These are phyloP conservation scores for Vitis hybrid DNA, from an alignment of 177 flowering plant genomes.

Conservation along the genomic window DNA sequence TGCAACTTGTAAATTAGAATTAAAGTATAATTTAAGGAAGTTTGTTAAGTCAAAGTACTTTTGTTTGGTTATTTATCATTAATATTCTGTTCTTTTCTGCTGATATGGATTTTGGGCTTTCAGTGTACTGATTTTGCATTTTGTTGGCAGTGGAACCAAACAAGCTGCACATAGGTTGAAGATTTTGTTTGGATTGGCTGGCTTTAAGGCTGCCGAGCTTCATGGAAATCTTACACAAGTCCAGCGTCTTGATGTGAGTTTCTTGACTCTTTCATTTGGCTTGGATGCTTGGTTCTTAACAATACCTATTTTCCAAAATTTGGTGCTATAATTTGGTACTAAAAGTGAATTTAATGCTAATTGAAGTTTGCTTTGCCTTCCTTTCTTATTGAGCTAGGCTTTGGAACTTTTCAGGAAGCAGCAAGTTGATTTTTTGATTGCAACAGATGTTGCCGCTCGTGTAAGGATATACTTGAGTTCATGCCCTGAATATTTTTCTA, in stretches of 20 bases:
- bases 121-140: constrained; percentile 8
- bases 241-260: constrained; percentile 90
- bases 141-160: constrained; percentile 83
- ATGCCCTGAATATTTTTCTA: not conserved
- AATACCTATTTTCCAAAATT: not conserved
- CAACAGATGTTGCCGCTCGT: constrained; percentile 97
- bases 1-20: too few relatives aligned
- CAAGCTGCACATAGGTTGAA: constrained; percentile 92
- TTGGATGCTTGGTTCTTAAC: not conserved
- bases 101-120: not conserved
- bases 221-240: constrained; percentile 95
- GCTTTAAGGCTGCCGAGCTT: constrained; percentile 93
- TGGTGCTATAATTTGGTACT: not conserved
- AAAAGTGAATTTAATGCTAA: not conserved
- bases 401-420: constrained; percentile 89
- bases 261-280: constrained; percentile 1
- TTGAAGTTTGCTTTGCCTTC: not conserved
- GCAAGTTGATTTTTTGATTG: constrained; percentile 86
- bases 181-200: constrained; percentile 85
- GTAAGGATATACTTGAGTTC: constrained; percentile 39
- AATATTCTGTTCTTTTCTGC: not conserved
- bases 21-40: too few relatives aligned
- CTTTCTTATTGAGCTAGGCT: constrained; percentile 39
- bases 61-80: too few relatives aligned
- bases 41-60: too few relatives aligned